Percentiles rank a stretch among this genome's conserved stretches.
These are phyloP conservation scores for Brassica carinata DNA, from an alignment of 345 rosid species.

Conservation along the genomic window DNA sequence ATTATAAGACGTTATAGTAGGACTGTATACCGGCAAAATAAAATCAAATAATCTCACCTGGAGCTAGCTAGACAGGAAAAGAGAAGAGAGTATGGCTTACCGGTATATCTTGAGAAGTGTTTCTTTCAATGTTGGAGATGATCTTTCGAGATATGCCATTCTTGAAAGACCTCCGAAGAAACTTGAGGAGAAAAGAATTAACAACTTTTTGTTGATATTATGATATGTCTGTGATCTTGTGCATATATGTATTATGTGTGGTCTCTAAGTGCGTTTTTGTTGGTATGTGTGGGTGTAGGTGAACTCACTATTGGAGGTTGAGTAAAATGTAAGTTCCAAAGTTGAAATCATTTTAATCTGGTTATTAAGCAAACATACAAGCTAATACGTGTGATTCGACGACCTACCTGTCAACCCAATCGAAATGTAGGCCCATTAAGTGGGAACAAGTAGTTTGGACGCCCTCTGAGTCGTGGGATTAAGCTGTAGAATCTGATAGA, in stretches of 20 bases:
- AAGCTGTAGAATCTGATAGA: background rate
- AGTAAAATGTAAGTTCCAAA: constrained; percentile 29
- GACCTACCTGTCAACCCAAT: constrained; percentile 10
- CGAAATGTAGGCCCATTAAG: constrained; percentile 1
- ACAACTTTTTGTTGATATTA: background rate
- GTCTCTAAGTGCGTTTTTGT: constrained; percentile 3
- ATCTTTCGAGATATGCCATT: constrained; percentile 39
- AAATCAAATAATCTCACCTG: background rate
- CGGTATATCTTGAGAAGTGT: constrained; percentile 40
- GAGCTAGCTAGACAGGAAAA: constrained; percentile 6
- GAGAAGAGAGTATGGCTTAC: constrained; percentile 13
- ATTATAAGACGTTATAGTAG: background rate
- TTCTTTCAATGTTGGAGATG: constrained; percentile 40
- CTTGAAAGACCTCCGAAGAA: constrained; percentile 20
- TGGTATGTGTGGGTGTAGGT: background rate
- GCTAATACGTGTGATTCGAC: background rate
- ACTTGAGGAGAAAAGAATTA: constrained; percentile 1
- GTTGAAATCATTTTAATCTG: constrained; percentile 25
- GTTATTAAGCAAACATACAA: constrained; percentile 32
- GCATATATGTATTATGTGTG: background rate
- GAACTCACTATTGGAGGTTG: constrained; percentile 21
- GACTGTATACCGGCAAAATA: background rate
- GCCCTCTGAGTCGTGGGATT: constrained; percentile 11
- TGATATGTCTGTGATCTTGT: background rate
- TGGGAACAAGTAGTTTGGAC: background rate